Evolutionary conservation across 78 protist species (phyloP), one percentile per base, ranked within the genome.

Genomic region (slime mould (Dictyostelium discoideum)): DNA sequence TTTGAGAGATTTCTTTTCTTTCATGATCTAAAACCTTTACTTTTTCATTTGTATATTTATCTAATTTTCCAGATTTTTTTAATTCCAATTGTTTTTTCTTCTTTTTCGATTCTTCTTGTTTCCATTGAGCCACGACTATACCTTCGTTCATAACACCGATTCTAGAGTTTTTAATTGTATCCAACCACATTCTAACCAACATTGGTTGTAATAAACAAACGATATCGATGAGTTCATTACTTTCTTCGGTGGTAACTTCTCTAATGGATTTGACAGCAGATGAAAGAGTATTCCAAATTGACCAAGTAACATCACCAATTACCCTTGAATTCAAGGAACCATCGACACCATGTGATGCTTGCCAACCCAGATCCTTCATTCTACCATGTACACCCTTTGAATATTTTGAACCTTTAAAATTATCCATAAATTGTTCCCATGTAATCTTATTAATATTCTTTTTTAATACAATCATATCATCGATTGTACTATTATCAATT

Each of bases 361-460:
- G 94, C 81, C 85, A 89, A 42, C 94, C 94, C 46, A 89, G 73
- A 81, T 89, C 94, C 16, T 89, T 89, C 94, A 89, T 89, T 89
- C 94, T 89, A 26, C 73, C 74, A 69, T 57, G 46, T 2, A 89
- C 46, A 29, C 94, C 94, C 16, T 89, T 89, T 60, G 78, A 67
- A 67, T 89, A 89, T 81, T 89, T 89, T 50, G 69, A 79, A 40
- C 94, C 94, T 81, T 81, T 89, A 69, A 81, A 89, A 18, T 78
- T 89, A 0, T 89, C 94, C 44, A 69, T 32, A 81, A 89, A 89
- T 81, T 89, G 94, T 14, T 32, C 76, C 94, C 94, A 89, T 10
- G 94, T 89, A 22, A 89, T 89, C 48, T 81, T 79, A 40, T 79
- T 89, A 14, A 89, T 89, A 50, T 89, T 89, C 72, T 89, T 89